phyloP scores from a whole-genome alignment of 1,139 yeast species.

The Yamadazyma diddensiae region DNA sequence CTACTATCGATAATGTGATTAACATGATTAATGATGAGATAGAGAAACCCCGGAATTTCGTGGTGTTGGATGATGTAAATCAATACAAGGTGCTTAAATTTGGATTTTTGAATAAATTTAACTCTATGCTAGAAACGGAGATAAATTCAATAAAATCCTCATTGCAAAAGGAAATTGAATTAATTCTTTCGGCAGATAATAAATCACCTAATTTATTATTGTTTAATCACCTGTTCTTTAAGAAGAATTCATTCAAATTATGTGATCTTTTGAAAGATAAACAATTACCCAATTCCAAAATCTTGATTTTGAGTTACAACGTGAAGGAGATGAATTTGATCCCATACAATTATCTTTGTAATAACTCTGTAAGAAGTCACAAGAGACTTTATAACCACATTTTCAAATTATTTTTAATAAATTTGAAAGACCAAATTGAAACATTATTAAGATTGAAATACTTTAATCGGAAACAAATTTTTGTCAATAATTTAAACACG shows the following conservation, averaged over 20 bases:
- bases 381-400: conserved; percentile 30
- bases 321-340: conserved; percentile 33
- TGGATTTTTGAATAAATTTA: conserved; percentile 19
- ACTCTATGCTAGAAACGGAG: conserved; percentile 30
- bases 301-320: conserved; percentile 25
- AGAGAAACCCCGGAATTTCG: conserved; percentile 27
- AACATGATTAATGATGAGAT: conserved; percentile 21
- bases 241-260: conserved; percentile 27
- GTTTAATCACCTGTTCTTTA: conserved; percentile 24
- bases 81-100: conserved; percentile 29
- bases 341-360: conserved; percentile 32
- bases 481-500: conserved; percentile 23
- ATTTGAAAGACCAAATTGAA: conserved; percentile 40
- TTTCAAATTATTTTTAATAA: conserved; percentile 36
- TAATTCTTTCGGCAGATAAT: conserved; percentile 21
- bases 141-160: conserved; percentile 27
- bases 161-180: conserved; percentile 33
- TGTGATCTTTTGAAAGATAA: conserved; percentile 22
- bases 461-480: conserved; percentile 25
- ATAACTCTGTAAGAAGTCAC: conserved; percentile 25
- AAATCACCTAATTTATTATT: conserved; percentile 20
- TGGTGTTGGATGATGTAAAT: conserved; percentile 27
- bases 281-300: conserved; percentile 5
- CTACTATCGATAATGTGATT: conserved; percentile 9
- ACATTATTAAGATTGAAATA: conserved; percentile 37